Evolutionary conservation across 1,284 basidiomycete genomes (phyloP).

Genomic region (Apiotrichum siamense): DNA sequence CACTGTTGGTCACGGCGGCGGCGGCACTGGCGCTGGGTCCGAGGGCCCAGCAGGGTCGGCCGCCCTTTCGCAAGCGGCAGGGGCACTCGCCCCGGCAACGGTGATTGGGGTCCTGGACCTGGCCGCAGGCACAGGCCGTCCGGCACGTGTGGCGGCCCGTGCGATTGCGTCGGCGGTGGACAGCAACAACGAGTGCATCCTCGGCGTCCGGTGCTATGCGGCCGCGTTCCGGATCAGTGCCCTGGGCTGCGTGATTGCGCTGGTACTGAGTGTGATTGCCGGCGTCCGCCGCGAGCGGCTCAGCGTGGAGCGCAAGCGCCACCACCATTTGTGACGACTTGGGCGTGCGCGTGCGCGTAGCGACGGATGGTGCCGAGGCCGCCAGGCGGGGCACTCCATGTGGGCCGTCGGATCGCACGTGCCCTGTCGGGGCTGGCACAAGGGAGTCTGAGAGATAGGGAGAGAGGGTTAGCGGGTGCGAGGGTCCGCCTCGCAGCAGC

Average conservation of each 20-base stretch:
- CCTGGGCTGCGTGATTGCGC: conserved; percentile 31
- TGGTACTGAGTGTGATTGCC: conserved; percentile 33
- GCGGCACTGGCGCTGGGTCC: background rate
- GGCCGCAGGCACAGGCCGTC: conserved; percentile 3
- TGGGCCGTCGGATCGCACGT: no score
- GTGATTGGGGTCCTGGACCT: background rate
- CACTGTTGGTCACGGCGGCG: conserved; percentile 39
- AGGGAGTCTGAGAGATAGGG: no score
- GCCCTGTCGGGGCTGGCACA: no score
- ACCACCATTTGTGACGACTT: conserved; percentile 10
- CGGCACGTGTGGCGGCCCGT: conserved; percentile 8
- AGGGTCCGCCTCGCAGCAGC: no score
- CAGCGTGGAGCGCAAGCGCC: conserved; percentile 13
- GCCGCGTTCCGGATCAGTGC: conserved; percentile 42
- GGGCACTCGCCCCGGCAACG: conserved; percentile 1
- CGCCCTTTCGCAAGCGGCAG: no score
- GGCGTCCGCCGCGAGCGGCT: conserved; percentile 35
- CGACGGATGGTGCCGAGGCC: no score
- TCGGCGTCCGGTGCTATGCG: conserved; percentile 41
- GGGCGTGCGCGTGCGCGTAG: no score
- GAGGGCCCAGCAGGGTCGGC: background rate
- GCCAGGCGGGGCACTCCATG: no score
- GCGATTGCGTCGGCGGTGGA: background rate
- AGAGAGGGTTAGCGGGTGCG: no score
- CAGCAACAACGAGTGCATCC: conserved; percentile 24